Conservation (phyloP, 768 basidiomycete species). For the Cubamyces sp. region DNA sequence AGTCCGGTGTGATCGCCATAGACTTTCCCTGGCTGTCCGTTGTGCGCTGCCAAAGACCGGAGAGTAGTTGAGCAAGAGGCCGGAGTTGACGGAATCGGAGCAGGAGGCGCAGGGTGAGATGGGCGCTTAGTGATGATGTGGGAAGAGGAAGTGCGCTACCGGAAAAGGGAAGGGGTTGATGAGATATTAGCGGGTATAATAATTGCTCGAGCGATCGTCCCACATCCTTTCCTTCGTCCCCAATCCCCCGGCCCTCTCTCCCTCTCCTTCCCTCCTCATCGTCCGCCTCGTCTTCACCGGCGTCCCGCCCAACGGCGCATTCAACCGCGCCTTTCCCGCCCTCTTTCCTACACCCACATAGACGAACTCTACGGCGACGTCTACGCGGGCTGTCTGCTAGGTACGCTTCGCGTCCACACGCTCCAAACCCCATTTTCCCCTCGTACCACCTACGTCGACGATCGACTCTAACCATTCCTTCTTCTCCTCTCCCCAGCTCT, state of each 20-base stretch:
- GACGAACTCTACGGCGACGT: constrained; percentile 13
- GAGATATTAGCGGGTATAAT: constrained; percentile 21
- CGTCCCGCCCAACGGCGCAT: constrained; percentile 22
- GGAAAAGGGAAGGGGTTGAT: constrained; percentile 12
- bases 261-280: constrained; percentile 12
- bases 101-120: background rate
- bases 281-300: constrained; percentile 18
- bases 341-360: background rate
- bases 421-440: background rate
- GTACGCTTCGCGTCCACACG: background rate
- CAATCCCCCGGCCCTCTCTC: constrained; percentile 7
- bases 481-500: background rate
- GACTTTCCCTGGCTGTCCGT: background rate
- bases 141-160: constrained; percentile 10
- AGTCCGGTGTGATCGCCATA: background rate
- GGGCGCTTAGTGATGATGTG: constrained; percentile 13
- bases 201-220: constrained; percentile 22
- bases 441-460: background rate
- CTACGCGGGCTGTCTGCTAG: constrained; percentile 2
- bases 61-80: background rate
- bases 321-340: constrained; percentile 22
- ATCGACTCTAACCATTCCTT: background rate
- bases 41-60: background rate
- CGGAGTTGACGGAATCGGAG: background rate
- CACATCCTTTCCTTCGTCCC: constrained; percentile 17